Evolutionary conservation across 495 filamentous ascomycete genomes (phyloP).

Genomic region (Aspergillus egyptiacus): DNA sequence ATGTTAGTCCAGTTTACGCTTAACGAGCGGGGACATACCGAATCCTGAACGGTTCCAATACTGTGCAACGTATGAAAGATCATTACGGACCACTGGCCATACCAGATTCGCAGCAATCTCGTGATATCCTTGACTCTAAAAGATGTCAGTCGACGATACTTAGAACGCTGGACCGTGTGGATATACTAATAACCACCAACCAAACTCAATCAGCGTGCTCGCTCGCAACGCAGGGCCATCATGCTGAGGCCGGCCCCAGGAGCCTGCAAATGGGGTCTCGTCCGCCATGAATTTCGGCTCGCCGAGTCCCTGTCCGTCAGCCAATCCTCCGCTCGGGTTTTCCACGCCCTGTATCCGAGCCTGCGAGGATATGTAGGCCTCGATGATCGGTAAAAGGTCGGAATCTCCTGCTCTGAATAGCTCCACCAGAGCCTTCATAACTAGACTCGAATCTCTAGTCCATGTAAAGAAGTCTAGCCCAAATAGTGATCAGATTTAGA

Average conservation of each 20-base stretch:
- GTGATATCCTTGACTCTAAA: slow-evolving; percentile 26
- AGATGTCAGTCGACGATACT: background rate
- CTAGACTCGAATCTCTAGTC: slow-evolving; percentile 66
- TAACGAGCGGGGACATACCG: background rate
- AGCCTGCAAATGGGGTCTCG: slow-evolving; percentile 52
- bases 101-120: slow-evolving; percentile 30
- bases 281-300: slow-evolving; percentile 51
- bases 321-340: slow-evolving; percentile 53
- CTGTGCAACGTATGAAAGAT: slow-evolving; percentile 62
- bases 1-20: background rate
- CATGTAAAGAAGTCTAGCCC: slow-evolving; percentile 56
- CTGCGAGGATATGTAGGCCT: slow-evolving; percentile 51
- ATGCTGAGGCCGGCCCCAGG: slow-evolving; percentile 66
- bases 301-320: slow-evolving; percentile 37
- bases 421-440: slow-evolving; percentile 56
- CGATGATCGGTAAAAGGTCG: slow-evolving; percentile 47
- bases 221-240: slow-evolving; percentile 68
- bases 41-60: slow-evolving; percentile 64
- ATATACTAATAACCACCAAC: slow-evolving; percentile 31
- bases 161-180: slow-evolving; percentile 9
- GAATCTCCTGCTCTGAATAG: slow-evolving; percentile 51
- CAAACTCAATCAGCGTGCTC: slow-evolving; percentile 48
- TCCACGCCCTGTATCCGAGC: slow-evolving; percentile 55
- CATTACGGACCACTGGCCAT: slow-evolving; percentile 61
- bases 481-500: background rate